These are phyloP conservation scores for Pseudogymnoascus sp. DNA, from an alignment of 2,329 filamentous ascomycete species.

Conservation along the genomic window DNA sequence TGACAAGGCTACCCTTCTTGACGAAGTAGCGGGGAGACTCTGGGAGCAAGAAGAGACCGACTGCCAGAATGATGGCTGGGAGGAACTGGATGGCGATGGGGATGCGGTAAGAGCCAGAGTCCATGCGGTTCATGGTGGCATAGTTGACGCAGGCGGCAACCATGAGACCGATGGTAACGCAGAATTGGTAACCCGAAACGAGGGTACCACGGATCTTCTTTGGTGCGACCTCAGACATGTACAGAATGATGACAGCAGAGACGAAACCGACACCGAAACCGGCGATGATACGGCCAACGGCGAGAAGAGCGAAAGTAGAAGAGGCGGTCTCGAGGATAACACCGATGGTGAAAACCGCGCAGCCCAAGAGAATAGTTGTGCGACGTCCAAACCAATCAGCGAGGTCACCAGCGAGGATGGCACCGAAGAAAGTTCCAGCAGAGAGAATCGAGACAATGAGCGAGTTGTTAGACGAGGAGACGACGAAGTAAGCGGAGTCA, in stretches of 20 bases:
- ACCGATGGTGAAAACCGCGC: slow-evolving; percentile 61
- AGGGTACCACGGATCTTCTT: slow-evolving; percentile 69
- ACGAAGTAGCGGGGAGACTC: slow-evolving; percentile 83
- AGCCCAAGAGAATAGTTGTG: slow-evolving; percentile 61
- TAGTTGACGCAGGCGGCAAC: slow-evolving; percentile 69
- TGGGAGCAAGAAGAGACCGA: slow-evolving; percentile 66
- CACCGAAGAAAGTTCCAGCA: slow-evolving; percentile 32
- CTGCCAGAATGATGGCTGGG: slow-evolving; percentile 68
- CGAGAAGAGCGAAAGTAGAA: slow-evolving; percentile 49
- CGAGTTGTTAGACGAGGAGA: slow-evolving; percentile 38
- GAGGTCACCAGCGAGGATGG: slow-evolving; percentile 67
- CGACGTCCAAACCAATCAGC: slow-evolving; percentile 68
- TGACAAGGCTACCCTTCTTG: slow-evolving; percentile 61
- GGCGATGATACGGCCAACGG: slow-evolving; percentile 65
- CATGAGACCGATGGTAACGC: slow-evolving; percentile 70
- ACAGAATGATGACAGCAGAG: slow-evolving; percentile 70
- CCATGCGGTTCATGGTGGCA: slow-evolving; percentile 50
- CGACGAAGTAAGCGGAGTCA: slow-evolving; percentile 21
- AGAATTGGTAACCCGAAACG: slow-evolving; percentile 78
- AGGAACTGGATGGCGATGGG: slow-evolving; percentile 72
- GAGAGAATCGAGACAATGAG: slow-evolving; percentile 71
- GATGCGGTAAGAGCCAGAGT: slow-evolving; percentile 67
- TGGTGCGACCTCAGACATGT: slow-evolving; percentile 57
- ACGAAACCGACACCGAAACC: slow-evolving; percentile 75
- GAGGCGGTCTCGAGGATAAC: slow-evolving; percentile 57